Evolutionary conservation across 345 rosid species (phyloP), one percentile per base, ranked within the genome.

Genomic region (Physaria fendleri): DNA sequence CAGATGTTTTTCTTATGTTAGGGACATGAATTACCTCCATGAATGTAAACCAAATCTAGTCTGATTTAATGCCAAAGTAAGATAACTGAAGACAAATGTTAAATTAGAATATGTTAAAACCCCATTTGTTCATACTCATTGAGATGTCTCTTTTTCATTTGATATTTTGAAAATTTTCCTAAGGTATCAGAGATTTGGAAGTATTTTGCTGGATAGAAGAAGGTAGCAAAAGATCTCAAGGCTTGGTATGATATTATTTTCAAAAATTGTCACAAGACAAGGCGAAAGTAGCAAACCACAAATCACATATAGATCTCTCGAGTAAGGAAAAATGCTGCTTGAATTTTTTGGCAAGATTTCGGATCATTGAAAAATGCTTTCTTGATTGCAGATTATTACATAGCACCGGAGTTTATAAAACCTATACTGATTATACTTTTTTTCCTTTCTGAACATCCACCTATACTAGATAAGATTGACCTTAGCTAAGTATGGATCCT

Each of bases 131-230:
- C 69, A 35, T 58, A 38, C 68, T 73, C 56, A 35, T 47, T 62
- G 58, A 51, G 66, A 59, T 68, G 66, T 61, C 70, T 59, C 74
- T 69, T 43, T 43, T 66, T 80, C 71, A 73, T 81, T 67, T 89
- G 85, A 82, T 78, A 66, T 80, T 67, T 74, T 75, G 79, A 69
- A 83, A 80, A 63, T 86, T 77, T 71, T 51, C 42, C 80, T 79
- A 93, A 93, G 99, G 97, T 93, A 88, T 78, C 97, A 93, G 99
- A 86, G n/a, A n/a, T n/a, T n/a, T n/a, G n/a, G n/a, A n/a, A 88
- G 89, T 78, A 78, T 93, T 85, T 84, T 88, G 91, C 87, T 86
- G 85, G 99, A 89, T 85, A 76, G 65, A 73, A 84, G 97, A 54
- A 91, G 94, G 22, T 88, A 74, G 0, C 71, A 83, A 75, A 93